Evolutionary conservation across 176 grass and related monocot species (phyloP).

Genomic region (Aegilops umbellulata): DNA sequence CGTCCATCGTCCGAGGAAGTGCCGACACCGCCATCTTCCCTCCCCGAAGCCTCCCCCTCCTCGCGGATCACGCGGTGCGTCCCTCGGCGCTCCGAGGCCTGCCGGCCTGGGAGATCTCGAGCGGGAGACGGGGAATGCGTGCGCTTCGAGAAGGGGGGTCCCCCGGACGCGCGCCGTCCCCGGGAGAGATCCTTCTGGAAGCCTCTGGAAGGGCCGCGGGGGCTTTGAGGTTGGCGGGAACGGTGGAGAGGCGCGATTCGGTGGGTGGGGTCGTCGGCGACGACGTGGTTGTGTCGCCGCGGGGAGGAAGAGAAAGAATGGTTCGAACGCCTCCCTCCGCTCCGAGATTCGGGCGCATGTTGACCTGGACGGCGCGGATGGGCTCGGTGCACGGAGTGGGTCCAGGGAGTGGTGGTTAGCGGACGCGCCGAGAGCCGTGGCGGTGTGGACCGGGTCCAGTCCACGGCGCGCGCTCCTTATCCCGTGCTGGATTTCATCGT

Average conservation of each 20-base stretch:
- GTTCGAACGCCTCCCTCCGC: not conserved
- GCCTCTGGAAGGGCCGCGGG: not conserved
- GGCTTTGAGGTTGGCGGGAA: not conserved
- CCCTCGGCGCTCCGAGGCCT: not conserved
- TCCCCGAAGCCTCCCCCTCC: not conserved
- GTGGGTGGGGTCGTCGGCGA: constrained; percentile 26
- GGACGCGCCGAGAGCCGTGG: not conserved
- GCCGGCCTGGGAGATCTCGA: constrained; percentile 31
- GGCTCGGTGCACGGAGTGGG: not conserved
- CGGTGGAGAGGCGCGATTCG: not conserved
- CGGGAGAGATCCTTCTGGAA: not conserved
- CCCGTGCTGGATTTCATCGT: not conserved
- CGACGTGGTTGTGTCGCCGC: constrained; percentile 18
- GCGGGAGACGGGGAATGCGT: not conserved
- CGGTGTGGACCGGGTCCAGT: constrained; percentile 26
- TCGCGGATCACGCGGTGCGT: not conserved
- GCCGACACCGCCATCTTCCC: constrained; percentile 34
- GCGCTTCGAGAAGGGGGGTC: not conserved
- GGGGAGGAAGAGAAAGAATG: not conserved
- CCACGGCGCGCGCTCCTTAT: not conserved
- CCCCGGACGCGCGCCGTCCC: not conserved
- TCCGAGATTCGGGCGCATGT: not conserved
- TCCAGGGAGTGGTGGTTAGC: not conserved
- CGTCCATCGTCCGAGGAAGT: constrained; percentile 46
- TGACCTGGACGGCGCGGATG: constrained; percentile 29